Evolutionary conservation across 2,329 filamentous ascomycete species (phyloP).

Genomic region (Harringtonia aguacate): DNA sequence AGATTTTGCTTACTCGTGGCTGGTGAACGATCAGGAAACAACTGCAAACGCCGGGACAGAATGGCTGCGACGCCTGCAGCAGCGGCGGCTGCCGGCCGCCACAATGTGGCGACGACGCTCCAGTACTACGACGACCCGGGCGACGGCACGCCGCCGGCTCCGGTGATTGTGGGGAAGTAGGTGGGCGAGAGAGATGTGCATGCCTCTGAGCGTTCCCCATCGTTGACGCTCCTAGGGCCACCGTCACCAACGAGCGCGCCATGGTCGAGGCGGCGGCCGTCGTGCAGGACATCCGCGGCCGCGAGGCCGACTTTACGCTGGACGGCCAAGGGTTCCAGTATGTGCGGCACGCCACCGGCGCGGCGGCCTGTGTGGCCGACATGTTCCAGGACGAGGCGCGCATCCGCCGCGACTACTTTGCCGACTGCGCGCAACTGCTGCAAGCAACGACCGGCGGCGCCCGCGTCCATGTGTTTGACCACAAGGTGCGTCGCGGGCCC

Average conservation of each 20-base stretch:
- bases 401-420: slow-evolving; percentile 43
- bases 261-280: slow-evolving; percentile 31
- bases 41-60: too few relatives aligned
- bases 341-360: slow-evolving; percentile 33
- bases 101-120: slow-evolving; percentile 23
- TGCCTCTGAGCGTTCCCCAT: too few relatives aligned
- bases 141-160: slow-evolving; percentile 27
- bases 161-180: slow-evolving; percentile 19
- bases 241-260: slow-evolving; percentile 17
- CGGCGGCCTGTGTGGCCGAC: slow-evolving; percentile 32
- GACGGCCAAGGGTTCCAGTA: slow-evolving; percentile 45
- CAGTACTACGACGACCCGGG: slow-evolving; percentile 29
- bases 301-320: slow-evolving; percentile 52
- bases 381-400: slow-evolving; percentile 40
- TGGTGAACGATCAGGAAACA: too few relatives aligned
- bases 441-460: slow-evolving; percentile 34
- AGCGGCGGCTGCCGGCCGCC: too few relatives aligned
- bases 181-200: too few relatives aligned
- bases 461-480: slow-evolving; percentile 51
- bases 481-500: slow-evolving; percentile 51
- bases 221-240: slow-evolving; percentile 2
- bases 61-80: too few relatives aligned
- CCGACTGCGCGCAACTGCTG: slow-evolving; percentile 48
- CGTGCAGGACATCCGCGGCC: slow-evolving; percentile 30
- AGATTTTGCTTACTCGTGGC: too few relatives aligned